A percentile compares a stretch with the other conserved stretches of the same genome.
These are phyloP conservation scores for Solanum hybrid DNA, from an alignment of 305 asterid species.

Conservation along the genomic window DNA sequence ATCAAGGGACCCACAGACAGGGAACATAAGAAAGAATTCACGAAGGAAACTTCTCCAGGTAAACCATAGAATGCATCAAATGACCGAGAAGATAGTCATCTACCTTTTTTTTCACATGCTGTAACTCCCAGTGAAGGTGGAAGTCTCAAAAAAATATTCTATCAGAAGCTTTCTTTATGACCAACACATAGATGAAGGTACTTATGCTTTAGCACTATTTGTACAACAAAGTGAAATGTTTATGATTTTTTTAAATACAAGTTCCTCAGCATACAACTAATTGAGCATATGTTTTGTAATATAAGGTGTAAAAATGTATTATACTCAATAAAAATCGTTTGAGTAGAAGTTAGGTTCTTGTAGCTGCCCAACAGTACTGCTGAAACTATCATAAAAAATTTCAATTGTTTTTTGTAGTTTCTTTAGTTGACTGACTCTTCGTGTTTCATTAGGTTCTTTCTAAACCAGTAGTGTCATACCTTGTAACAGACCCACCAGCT, in stretches of 20 bases:
- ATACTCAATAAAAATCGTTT: background rate
- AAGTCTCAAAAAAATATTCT: conserved; percentile 26
- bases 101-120: no score
- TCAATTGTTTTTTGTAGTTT: background rate
- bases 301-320: background rate
- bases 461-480: no score
- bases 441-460: no score
- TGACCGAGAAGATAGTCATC: no score
- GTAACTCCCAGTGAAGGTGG: conserved; percentile 11
- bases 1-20: no score
- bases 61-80: no score
- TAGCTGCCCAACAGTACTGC: background rate
- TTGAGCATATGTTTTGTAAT: background rate
- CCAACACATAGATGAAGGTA: conserved; percentile 10
- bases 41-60: no score
- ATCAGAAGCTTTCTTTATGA: conserved; percentile 14
- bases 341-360: background rate
- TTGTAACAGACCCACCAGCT: no score
- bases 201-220: background rate
- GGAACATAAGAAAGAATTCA: no score
- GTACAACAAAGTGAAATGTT: background rate
- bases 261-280: background rate
- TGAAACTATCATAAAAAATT: background rate
- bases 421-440: background rate
- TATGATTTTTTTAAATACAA: background rate